Conservation (phyloP, 768 basidiomycete species). For the Serendipita sp. region DNA sequence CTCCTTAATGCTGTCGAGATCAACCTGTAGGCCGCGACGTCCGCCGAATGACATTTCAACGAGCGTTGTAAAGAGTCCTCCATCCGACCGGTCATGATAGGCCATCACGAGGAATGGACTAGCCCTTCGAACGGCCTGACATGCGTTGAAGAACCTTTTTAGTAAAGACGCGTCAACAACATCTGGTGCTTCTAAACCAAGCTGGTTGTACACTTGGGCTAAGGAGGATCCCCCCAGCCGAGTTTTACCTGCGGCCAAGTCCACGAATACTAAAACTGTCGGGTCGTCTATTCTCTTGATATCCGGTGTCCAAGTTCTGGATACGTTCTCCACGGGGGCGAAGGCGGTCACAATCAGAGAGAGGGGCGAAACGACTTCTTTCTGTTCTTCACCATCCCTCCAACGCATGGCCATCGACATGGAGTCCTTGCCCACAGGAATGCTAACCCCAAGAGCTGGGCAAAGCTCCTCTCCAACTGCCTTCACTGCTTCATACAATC, state of each 20-base stretch:
- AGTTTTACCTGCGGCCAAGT: constrained; percentile 66
- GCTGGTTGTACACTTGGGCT: constrained; percentile 91
- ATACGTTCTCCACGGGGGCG: constrained; percentile 64
- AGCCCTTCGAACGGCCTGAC: constrained; percentile 45
- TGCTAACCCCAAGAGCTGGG: constrained; percentile 79
- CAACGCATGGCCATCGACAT: constrained; percentile 99
- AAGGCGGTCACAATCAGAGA: constrained; percentile 95
- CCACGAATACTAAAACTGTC: constrained; percentile 75
- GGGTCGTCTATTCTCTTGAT: constrained; percentile 41
- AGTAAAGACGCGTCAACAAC: constrained; percentile 63
- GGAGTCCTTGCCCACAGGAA: constrained; percentile 98
- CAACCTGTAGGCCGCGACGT: constrained; percentile 60
- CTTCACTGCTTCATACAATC: constrained; percentile 75
- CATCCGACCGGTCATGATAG: constrained; percentile 97
- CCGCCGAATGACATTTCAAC: constrained; percentile 95
- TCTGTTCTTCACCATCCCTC: constrained; percentile 45
- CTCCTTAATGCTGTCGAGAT: constrained; percentile 41
- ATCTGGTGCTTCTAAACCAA: constrained; percentile 75
- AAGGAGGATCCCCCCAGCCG: constrained; percentile 86
- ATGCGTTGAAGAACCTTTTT: constrained; percentile 72
- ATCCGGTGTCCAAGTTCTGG: constrained; percentile 85
- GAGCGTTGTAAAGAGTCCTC: constrained; percentile 81
- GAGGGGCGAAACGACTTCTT: constrained; percentile 78
- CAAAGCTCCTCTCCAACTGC: constrained; percentile 91
- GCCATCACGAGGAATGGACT: constrained; percentile 61